Evolutionary conservation across 768 basidiomycete genomes (phyloP), one percentile per base, ranked within the genome.

Genomic region (Tulasnella sp.): DNA sequence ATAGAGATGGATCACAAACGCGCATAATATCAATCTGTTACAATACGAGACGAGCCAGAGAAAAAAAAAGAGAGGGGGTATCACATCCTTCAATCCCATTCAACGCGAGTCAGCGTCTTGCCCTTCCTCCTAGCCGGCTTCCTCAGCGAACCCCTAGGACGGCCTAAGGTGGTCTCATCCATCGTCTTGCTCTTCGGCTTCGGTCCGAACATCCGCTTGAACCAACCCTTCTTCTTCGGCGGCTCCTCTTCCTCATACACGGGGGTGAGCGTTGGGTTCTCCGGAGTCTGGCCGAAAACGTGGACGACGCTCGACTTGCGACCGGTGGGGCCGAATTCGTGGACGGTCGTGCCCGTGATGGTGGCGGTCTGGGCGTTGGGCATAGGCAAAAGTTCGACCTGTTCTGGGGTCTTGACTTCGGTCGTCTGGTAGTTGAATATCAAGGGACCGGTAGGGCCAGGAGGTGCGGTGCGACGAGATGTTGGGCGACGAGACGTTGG

Each of bases 71-170:
- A n/a, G 44, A 16, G 16, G 44, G 12, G 44, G 44, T 34, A 6
- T 16, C 2, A 44, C 16, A 44, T 44, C 16, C 44, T 44, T 68
- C 62, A 68, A 68, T 68, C 62, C 62, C 62, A 68, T 34, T 36
- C 31, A 27, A 68, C 62, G 31, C 36, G 62, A 10, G 62, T 68
- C 31, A 68, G 18, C 27, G 62, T 68, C 0, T 68, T 31, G 4
- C 31, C 62, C 62, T 36, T 68, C 62, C 62, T 2, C 62, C 27
- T 68, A 31, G 27, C 36, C 3, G 18, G 9, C 62, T 31, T 76
- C 85, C 24, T 89, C 87, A 74, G 89, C 87, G 2, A 84, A 81
- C 75, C 90, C 85, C 16, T 85, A 85, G 21, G 91, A 80, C 1
- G 86, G 84, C 6, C 12, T 7, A 68, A 5, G 16, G 27, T 34